Base-by-base conservation (phyloP, 2,329 filamentous ascomycete species). In the Alternaria longipes region DNA sequence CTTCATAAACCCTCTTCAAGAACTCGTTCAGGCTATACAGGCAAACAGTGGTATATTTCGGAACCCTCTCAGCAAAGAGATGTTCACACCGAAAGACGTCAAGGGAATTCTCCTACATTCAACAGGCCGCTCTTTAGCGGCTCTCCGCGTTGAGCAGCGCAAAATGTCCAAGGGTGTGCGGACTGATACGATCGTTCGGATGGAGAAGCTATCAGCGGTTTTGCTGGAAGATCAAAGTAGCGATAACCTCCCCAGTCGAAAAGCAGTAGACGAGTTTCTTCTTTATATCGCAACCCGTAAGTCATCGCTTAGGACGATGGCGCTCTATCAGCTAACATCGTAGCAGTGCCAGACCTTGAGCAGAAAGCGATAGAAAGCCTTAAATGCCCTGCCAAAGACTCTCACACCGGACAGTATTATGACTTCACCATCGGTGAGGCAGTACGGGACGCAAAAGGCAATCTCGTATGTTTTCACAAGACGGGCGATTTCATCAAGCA, bases 401-500 rank as follows among this genome's bases (percentile, higher is more conserved):
- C 68, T 42, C 75, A 78, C 51, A 78, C 75, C 18, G 72, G 74
- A 42, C 71, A 75, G 49, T 40, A 71, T 2, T 77, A 76, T 44
- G 75, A 76, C 49, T 73, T 68, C 34, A 66, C 69, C 12, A 76
- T 77, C 32, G 73, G 74, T 1, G 72, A 76, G 60, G 66, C 72
- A 36, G 72, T 76, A 22, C 69, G 67, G 11, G 73, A 77, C 55
- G 76, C 73, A 1, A 77, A 77, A 56, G 74, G 72, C 2, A 78
- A 77, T 46, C 62, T 66, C 22, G 73, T 78, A 2, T 78, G 74
- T 54, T 78, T 77, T 45, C 76, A 77, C 51, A 77, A 75, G 32
- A 73, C 72, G 3, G 75, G 76, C 9, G 75, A 78, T 49, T 78
- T 77, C 46, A 73, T 78, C 28, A 63, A 68, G 42, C 76, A 78